These are phyloP conservation scores for Centaurea solstitialis DNA, from an alignment of 129 eudicot species.

Conservation along the genomic window DNA sequence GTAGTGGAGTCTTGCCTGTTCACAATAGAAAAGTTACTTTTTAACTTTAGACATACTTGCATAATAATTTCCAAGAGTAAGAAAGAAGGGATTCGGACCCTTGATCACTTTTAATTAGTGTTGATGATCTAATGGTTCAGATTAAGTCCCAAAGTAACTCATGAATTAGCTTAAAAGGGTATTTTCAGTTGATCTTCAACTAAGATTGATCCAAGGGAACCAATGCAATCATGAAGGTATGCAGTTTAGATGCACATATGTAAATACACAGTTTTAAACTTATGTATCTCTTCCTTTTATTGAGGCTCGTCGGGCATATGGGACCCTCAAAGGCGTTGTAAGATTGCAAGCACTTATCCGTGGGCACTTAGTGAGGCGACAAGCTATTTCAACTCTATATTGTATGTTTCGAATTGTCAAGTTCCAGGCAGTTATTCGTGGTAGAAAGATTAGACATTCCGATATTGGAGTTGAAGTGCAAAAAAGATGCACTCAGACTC, in stretches of 20 bases:
- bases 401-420: conserved; percentile 51
- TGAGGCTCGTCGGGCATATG: conserved; percentile 59
- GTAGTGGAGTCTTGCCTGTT: background rate
- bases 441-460: conserved; percentile 42
- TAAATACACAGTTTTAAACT: background rate
- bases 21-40: background rate
- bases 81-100: too few species aligned
- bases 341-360: conserved; percentile 63
- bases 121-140: too few species aligned
- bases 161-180: too few species aligned
- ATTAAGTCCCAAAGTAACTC: too few species aligned
- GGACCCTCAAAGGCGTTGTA: conserved; percentile 47
- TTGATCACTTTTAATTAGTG: too few species aligned
- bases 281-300: background rate
- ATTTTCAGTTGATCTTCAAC: too few species aligned
- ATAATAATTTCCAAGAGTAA: background rate
- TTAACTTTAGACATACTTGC: background rate
- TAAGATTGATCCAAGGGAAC: too few species aligned
- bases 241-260: background rate
- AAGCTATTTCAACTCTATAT: conserved; percentile 56
- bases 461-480: conserved; percentile 36
- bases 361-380: conserved; percentile 68
- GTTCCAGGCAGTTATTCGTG: conserved; percentile 63
- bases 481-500: conserved; percentile 13
- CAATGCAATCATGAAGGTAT: background rate